Conservation (phyloP, 306 rosid genomes). For the Castanopsis chinensis region DNA sequence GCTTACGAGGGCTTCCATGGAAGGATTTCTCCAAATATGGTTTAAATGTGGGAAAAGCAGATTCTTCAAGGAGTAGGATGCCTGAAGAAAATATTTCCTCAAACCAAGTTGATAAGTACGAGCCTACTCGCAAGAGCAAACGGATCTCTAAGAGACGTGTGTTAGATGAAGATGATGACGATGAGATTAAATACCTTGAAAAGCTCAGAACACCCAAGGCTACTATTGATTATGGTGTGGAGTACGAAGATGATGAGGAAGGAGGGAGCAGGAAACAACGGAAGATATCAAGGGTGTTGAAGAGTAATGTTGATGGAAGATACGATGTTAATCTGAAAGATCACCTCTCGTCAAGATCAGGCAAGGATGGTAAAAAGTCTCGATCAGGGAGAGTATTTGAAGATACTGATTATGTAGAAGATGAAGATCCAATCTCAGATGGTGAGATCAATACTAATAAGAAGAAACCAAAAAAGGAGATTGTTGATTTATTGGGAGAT, state of each 20-base stretch:
- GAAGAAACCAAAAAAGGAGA: slow-evolving; percentile 38
- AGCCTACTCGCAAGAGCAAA: slow-evolving; percentile 38
- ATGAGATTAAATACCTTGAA: slow-evolving; percentile 38
- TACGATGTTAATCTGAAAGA: slow-evolving; percentile 5
- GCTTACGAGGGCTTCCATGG: slow-evolving; percentile 7
- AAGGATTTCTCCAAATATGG: slow-evolving; percentile 10
- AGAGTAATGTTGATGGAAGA: not conserved
- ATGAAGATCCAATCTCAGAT: slow-evolving; percentile 31
- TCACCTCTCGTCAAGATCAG: slow-evolving; percentile 7
- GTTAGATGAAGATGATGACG: slow-evolving; percentile 28
- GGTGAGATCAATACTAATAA: slow-evolving; percentile 25
- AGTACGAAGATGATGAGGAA: slow-evolving; percentile 29
- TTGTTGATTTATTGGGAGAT: slow-evolving; percentile 15
- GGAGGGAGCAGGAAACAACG: slow-evolving; percentile 32
- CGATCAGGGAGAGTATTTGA: slow-evolving; percentile 20
- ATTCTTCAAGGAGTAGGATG: slow-evolving; percentile 12
- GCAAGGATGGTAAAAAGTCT: slow-evolving; percentile 24
- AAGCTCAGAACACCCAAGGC: slow-evolving; percentile 31
- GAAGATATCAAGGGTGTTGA: slow-evolving; percentile 28
- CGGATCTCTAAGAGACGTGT: slow-evolving; percentile 33
- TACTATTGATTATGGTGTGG: slow-evolving; percentile 10
- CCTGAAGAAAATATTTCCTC: slow-evolving; percentile 4
- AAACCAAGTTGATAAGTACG: slow-evolving; percentile 6
- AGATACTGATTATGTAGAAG: slow-evolving; percentile 35
- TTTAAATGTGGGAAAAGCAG: slow-evolving; percentile 11